Percentiles rank a stretch among this genome's conserved stretches.
Evolutionary conservation across 2,329 filamentous ascomycete genomes (phyloP).

Genomic region (Drechslerella dactyloides): DNA sequence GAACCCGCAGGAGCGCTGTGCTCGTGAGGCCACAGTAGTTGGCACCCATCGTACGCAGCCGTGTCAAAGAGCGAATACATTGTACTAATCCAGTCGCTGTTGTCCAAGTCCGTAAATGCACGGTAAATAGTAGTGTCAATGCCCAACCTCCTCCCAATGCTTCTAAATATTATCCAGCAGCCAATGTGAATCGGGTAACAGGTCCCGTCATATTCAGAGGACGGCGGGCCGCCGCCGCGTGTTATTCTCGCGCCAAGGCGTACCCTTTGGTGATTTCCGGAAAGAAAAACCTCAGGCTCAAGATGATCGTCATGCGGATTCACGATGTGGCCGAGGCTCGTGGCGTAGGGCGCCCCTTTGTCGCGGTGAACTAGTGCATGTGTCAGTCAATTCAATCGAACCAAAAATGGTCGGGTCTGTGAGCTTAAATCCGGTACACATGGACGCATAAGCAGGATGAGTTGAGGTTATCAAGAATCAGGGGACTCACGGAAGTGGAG

Average conservation of each 20-base stretch:
- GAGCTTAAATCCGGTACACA: no score
- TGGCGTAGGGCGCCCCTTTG: neutral
- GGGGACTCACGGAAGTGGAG: no score
- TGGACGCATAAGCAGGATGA: no score
- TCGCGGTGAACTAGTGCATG: neutral
- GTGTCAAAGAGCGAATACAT: neutral
- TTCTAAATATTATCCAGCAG: conserved; percentile 4
- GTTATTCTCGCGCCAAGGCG: neutral
- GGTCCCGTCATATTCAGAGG: conserved; percentile 15
- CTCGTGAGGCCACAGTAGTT: neutral
- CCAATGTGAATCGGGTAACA: conserved; percentile 12
- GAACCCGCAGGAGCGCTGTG: neutral
- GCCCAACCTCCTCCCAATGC: neutral
- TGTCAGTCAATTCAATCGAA: no score
- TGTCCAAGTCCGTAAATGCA: neutral
- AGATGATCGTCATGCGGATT: neutral
- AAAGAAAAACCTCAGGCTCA: neutral
- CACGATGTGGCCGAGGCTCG: neutral
- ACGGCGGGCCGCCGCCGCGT: neutral
- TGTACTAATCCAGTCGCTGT: neutral
- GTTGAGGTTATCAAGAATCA: no score
- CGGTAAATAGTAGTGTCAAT: no score
- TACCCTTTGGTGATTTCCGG: neutral
- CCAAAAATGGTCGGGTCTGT: no score
- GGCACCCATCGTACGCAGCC: neutral